Base-by-base conservation (phyloP, 225 moss, liverwort and hornwort genomes). In the Ulota crispa region DNA sequence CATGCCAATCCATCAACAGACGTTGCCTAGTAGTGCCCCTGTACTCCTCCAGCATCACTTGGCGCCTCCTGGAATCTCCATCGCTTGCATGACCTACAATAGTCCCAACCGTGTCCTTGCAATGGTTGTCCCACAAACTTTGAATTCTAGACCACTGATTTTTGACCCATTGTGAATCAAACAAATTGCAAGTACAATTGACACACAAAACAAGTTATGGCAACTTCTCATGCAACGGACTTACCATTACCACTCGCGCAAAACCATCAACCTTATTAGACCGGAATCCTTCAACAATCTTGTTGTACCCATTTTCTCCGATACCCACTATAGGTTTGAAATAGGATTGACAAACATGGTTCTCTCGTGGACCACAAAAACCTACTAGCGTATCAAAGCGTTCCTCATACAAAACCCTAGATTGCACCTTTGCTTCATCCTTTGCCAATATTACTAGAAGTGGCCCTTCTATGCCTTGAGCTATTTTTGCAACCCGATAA, bases 1-100 rank as follows among this genome's bases (percentile, higher is more conserved):
- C 72, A 21, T 30, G 4, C 32, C 32, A 52, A 4, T 31, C 20
- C 2, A 54, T 1, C 3, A 1, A 20, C 3, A 70, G 26, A 8
- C 54, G 0, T 2, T 2, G 0, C 0, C 21, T 32, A 30, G 0
- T 8, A 0, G 8, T 70, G 1, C 9, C 3, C 50, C 2, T 20
- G 53, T 72, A 72, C 31, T 70, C 10, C 0, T 18, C 1, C 1
- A 72, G 19, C 54, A 72, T 32, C 16, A 72, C 19, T 9, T 54
- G 32, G 9, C 53, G 20, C 26, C 54, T 52, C 3, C 9, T 6
- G 20, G 4, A 19, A 2, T 72, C 20, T 20, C 32, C 32, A 4
- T 72, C 20, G 10, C 21, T 72, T 3, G 72, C 20, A 21, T 72
- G 32, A 5, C 54, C 53, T 10, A 72, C 10, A 3, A 54, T 54